Evolutionary conservation across 306 rosid species (phyloP), one percentile per base, ranked within the genome.

Genomic region (Malus orientalis): DNA sequence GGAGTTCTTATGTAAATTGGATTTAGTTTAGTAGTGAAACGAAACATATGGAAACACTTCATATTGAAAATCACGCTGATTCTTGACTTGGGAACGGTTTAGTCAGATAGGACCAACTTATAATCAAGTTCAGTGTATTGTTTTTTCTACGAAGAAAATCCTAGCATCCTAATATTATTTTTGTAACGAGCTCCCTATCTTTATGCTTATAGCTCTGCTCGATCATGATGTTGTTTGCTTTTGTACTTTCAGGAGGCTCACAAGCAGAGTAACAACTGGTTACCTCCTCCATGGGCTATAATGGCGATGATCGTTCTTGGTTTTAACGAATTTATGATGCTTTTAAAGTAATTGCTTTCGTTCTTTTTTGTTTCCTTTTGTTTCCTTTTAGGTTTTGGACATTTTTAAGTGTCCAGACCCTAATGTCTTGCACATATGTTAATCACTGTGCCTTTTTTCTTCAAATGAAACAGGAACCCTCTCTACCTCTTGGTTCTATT

Each of bases 191-290:
- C 36, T 57, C 53, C 29, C 6, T 25, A 42, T 59, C 58, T 40
- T 38, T 60, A 22, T 27, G 12, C 18, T 58, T 40, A 16, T 29
- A 29, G 30, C 30, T 19, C 25, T 23, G 27, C 69, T 42, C 20
- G 3, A 42, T 60, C 20, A 15, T 10, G 6, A n/a, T 22, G 29
- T 36, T 29, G 3, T 60, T 61, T 44, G 8, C 59, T 74, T 58
- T 38, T 74, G 78, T 62, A 65, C n/a, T 74, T 57, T 67, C 97
- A 94, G 98, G 98, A 87, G 82, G 98, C 97, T 59, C 76, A 86
- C 82, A 91, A 79, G 89, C 86, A 87, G 47, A 89, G 85, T 80
- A 94, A 89, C 84, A 87, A 86, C 79, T 87, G 97, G 98, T 69
- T 29, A 29, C 30, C 30, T 29, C 30, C 30, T 29, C 30, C 30